Evolutionary conservation across 441 rosid genomes (phyloP).

Genomic region (Brassica balearica): DNA sequence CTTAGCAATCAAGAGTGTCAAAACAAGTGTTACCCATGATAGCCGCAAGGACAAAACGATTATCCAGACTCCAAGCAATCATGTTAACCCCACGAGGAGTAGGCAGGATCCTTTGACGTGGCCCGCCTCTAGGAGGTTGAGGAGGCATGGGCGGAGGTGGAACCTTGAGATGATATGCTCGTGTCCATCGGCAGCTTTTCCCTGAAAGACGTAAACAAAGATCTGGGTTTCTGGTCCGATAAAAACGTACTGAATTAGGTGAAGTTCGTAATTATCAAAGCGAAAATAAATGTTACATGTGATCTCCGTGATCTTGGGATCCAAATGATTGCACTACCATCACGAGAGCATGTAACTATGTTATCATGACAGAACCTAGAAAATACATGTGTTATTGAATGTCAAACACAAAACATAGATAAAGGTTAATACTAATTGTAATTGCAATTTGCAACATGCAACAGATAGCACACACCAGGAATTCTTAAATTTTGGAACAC

Average conservation of each 20-base stretch:
- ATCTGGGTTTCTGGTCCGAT: conserved; percentile 26
- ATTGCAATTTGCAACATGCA: conserved; percentile 20
- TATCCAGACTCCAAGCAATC: conserved; percentile 98
- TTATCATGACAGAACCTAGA: conserved; percentile 93
- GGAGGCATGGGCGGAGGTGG: conserved; percentile 99
- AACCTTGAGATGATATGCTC: conserved; percentile 94
- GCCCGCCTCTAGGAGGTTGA: conserved; percentile 98
- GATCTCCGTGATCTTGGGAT: conserved; percentile 91
- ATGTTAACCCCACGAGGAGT: conserved; percentile 99
- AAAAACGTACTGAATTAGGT: conserved; percentile 3
- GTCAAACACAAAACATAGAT: conserved; percentile 23
- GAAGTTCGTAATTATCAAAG: neutral
- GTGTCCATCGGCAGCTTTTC: conserved; percentile 89
- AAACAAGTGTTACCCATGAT: conserved; percentile 79
- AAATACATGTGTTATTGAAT: conserved; percentile 26
- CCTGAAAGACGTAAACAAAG: conserved; percentile 49
- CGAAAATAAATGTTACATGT: conserved; percentile 61
- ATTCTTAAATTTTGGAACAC: conserved; percentile 85
- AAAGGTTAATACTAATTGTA: conserved; percentile 14
- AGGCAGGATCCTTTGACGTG: conserved; percentile 97
- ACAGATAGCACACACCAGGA: conserved; percentile 68
- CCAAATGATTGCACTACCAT: conserved; percentile 99
- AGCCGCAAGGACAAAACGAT: conserved; percentile 99
- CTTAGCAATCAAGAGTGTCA: conserved; percentile 31
- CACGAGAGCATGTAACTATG: conserved; percentile 99